Base-by-base conservation (phyloP, 495 filamentous ascomycete species). In the Penicillium chermesinum region DNA sequence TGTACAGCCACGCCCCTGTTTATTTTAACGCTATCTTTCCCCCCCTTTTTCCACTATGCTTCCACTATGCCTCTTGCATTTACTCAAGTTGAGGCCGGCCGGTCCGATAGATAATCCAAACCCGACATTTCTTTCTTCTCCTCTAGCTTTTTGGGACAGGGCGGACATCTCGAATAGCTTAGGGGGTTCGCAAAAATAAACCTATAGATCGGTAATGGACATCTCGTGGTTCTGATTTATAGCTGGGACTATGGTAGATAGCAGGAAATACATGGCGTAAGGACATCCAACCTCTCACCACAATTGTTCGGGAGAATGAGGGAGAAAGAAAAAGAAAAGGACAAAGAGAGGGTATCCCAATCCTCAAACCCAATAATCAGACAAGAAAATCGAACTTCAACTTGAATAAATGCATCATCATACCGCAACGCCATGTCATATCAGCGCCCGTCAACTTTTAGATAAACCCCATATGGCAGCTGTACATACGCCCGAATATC, bases 91-190 rank as follows among this genome's bases (percentile, higher is more conserved):
- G 52, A 61, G 60, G 55, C 58, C 60, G 57, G 60, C 60, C 60
- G 54, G 60, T 63, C 57, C 60, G 58, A 63, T 63, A 63, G 60
- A 63, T 63, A 63, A 63, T 61, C 48, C 53, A 61, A 52, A 54
- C 27, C 44, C 37, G 51, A 58, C 21, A 38, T 46, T 22, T 30
- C 36, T 34, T 18, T 46, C n/a, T 18, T 46, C 35, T 16, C n/a
- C 12, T 41, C 35, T 49, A 18, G 14, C 40, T 35, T 30, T 30
- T 4, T 30, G n/a, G n/a, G n/a, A n/a, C n/a, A n/a, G n/a, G n/a
- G n/a, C n/a, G n/a, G n/a, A n/a, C n/a, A n/a, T n/a, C n/a, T n/a
- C n/a, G n/a, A n/a, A n/a, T n/a, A n/a, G n/a, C n/a, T n/a, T n/a
- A n/a, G 25, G 25, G 25, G 25, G 4, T 18, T 18, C 21, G 17